Base-by-base conservation (phyloP, 164 flowering plant species). In the Vitis cinerea region DNA sequence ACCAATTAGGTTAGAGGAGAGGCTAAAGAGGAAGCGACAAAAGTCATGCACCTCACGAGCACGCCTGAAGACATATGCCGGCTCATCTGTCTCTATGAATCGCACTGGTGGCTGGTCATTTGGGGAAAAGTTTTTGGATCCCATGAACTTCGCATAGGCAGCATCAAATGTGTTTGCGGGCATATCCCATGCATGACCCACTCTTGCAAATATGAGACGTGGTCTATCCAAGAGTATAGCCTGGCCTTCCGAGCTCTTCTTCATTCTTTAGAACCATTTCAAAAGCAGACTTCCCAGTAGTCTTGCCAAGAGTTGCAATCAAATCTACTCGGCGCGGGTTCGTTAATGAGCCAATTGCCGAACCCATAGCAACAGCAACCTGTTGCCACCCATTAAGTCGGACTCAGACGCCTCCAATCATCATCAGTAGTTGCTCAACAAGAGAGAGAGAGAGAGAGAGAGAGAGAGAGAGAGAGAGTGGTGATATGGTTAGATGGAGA, bases 1-100 rank as follows among this genome's bases (percentile, higher is more conserved):
- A 2, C 99, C 98, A 19, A 95, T 88, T 76, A 95, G 78, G 71
- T 95, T 95, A 14, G 98, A 93, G 0, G 95, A 97, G 31, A 95
- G 92, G 37, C 67, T 89, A 71, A 95, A 95, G 10, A 95, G 87
- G 56, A 93, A 86, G 79, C 88, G 99, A 97, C 99, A 93, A 70
- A 95, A 90, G 73, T 95, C 98, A 67, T 95, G 98, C 52, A 91
- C 98, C 71, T 95, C 97, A 47, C 94, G 94, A 12, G 97, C 95
- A 17, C 94, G 82, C 83, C 81, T 91, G 10, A 91, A 94, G 23
- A 90, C 97, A 71, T 91, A 91, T 1, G 97, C 95, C 53, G 93
- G 80, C 65, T 95, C 97, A 52, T 93, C 93, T 10, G 97, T 83
- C 61, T 95, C 98, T 90, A 91, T 84, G 78, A 95, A 93, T 50